phyloP scores from a whole-genome alignment of 805 yeast species.

The Suhomyces faveliae region DNA sequence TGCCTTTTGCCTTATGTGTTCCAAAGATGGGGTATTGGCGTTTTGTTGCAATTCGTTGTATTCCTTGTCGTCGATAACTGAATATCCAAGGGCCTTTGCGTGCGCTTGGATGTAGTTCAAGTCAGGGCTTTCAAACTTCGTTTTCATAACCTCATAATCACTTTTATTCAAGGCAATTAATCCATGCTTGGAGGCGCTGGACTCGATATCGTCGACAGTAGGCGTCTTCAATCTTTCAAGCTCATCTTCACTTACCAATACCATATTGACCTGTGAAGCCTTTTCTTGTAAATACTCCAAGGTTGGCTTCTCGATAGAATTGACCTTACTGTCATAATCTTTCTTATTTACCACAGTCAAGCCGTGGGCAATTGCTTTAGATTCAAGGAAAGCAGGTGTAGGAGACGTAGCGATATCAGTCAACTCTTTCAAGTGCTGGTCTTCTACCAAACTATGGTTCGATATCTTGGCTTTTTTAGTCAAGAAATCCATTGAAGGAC shows the following conservation, averaged over 20 bases:
- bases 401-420: conserved; percentile 15
- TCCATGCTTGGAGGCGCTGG: conserved; percentile 11
- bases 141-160: conserved; percentile 6
- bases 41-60: not conserved
- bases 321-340: conserved; percentile 11
- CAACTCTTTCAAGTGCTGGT: conserved; percentile 15
- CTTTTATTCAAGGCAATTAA: conserved; percentile 4
- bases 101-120: conserved; percentile 14
- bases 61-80: not conserved
- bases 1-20: conserved; percentile 12
- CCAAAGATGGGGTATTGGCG: conserved; percentile 12
- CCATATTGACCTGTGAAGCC: conserved; percentile 14
- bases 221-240: conserved; percentile 20
- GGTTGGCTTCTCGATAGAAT: conserved; percentile 18
- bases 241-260: conserved; percentile 9
- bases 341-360: conserved; percentile 8
- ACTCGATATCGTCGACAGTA: conserved; percentile 19
- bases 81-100: conserved; percentile 13
- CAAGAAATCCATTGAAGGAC: conserved; percentile 24
- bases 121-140: conserved; percentile 16
- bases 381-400: conserved; percentile 27
- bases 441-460: conserved; percentile 10
- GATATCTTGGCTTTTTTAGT: conserved; percentile 7
- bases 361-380: conserved; percentile 26
- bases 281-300: conserved; percentile 11